Evolutionary conservation across 768 basidiomycete genomes (phyloP).

Genomic region (Boletus patriciae): DNA sequence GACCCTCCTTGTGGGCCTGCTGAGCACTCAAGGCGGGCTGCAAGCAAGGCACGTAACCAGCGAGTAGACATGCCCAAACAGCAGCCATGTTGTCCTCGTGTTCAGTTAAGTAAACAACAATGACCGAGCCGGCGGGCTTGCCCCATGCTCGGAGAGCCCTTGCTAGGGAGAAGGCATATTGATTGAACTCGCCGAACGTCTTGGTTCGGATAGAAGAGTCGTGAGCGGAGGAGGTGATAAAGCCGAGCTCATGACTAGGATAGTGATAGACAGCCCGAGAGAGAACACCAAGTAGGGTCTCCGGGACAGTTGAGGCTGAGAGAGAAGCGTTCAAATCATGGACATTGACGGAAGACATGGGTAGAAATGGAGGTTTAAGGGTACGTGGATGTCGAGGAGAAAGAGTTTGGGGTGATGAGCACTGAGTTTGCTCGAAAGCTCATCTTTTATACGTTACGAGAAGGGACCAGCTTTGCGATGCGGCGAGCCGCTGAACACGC

Average conservation of each 20-base stretch:
- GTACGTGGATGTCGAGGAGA: conserved; percentile 3
- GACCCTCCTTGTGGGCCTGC: conserved; percentile 32
- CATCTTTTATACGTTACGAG: conserved; percentile 22
- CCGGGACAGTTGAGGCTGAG: conserved; percentile 1
- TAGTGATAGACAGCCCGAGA: conserved; percentile 22
- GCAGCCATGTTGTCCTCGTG: conserved; percentile 37
- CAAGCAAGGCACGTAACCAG: conserved; percentile 33
- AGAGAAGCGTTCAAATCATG: conserved; percentile 19
- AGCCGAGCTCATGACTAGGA: conserved; percentile 26
- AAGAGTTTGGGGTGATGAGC: background rate
- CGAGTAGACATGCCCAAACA: conserved; percentile 33
- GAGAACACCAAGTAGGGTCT: conserved; percentile 26
- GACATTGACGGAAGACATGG: conserved; percentile 19
- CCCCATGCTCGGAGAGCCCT: conserved; percentile 24
- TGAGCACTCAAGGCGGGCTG: conserved; percentile 36
- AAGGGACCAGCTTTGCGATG: background rate
- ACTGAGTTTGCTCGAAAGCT: conserved; percentile 3
- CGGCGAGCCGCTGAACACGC: background rate
- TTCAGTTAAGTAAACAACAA: conserved; percentile 33
- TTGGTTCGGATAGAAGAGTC: conserved; percentile 31
- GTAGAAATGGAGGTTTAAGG: background rate
- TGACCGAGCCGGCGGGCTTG: conserved; percentile 26
- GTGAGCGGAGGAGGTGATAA: conserved; percentile 31
- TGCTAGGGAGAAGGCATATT: conserved; percentile 19
- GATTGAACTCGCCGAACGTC: conserved; percentile 23